A percentile compares a stretch with the other conserved stretches of the same genome.
These are phyloP conservation scores for Didymella segeticola DNA, from an alignment of 2,329 filamentous ascomycete species.

Conservation along the genomic window DNA sequence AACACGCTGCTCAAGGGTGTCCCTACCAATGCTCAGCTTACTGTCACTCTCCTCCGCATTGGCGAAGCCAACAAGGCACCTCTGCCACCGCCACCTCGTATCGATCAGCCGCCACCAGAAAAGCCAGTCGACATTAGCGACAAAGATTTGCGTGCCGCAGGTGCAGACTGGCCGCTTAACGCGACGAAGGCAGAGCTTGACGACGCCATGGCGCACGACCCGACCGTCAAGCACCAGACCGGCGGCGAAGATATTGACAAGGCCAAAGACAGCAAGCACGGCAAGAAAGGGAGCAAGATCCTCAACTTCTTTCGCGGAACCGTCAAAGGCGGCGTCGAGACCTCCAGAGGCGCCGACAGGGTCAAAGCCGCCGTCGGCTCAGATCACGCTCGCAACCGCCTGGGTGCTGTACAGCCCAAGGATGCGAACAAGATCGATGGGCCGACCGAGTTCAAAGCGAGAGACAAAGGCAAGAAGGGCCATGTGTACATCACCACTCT, in stretches of 20 bases:
- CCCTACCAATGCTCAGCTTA: slow-evolving; percentile 84
- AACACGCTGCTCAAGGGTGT: slow-evolving; percentile 82
- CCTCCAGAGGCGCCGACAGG: slow-evolving; percentile 73
- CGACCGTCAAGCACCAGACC: slow-evolving; percentile 54
- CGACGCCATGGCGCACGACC: slow-evolving; percentile 61
- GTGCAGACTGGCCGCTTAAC: slow-evolving; percentile 63
- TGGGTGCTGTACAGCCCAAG: slow-evolving; percentile 69
- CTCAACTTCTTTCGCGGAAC: slow-evolving; percentile 72
- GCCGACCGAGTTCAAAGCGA: slow-evolving; percentile 77
- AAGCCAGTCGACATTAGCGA: slow-evolving; percentile 59
- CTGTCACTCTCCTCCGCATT: slow-evolving; percentile 79
- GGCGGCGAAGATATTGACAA: slow-evolving; percentile 62
- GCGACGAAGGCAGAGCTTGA: slow-evolving; percentile 71
- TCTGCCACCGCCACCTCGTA: slow-evolving; percentile 66
- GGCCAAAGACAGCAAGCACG: slow-evolving; percentile 54
- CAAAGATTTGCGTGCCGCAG: slow-evolving; percentile 59
- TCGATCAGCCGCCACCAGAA: slow-evolving; percentile 55
- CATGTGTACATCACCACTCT: slow-evolving; percentile 73
- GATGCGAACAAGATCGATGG: slow-evolving; percentile 61
- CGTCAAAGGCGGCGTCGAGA: slow-evolving; percentile 74
- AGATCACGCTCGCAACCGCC: slow-evolving; percentile 69
- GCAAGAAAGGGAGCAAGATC: slow-evolving; percentile 59
- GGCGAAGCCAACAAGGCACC: slow-evolving; percentile 83
- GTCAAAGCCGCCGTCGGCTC: slow-evolving; percentile 70
- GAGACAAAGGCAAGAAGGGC: slow-evolving; percentile 74